These are phyloP conservation scores for Candida hungchunana DNA, from an alignment of 805 yeast genomes.

Conservation along the genomic window DNA sequence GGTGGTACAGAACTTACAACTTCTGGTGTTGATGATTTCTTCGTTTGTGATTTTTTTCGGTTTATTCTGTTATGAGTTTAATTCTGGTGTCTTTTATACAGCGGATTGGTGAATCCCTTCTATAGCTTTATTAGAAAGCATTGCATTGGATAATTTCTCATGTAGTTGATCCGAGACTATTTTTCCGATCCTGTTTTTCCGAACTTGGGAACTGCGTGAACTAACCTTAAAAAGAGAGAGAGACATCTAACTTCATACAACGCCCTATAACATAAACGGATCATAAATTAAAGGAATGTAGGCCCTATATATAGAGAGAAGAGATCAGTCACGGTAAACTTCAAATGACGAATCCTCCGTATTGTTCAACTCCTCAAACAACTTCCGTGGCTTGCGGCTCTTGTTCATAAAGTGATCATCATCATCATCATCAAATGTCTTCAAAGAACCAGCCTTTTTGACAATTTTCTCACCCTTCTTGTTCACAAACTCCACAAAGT, in stretches of 20 bases:
- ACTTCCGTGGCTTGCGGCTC: constrained; percentile 26
- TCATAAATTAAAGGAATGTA: no score
- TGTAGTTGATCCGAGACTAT: no score
- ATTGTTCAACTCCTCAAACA: constrained; percentile 20
- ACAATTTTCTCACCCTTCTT: constrained; percentile 31
- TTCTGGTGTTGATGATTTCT: constrained; percentile 57
- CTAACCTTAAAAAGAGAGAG: no score
- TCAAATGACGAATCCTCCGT: constrained; percentile 1
- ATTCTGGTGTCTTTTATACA: no score
- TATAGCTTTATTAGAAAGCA: no score
- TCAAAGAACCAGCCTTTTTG: constrained; percentile 13
- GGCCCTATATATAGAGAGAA: no score
- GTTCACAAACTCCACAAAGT: constrained; percentile 29
- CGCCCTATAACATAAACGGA: no score
- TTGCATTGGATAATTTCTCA: no score
- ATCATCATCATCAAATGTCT: constrained; percentile 5
- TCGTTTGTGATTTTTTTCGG: not conserved
- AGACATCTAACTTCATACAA: no score
- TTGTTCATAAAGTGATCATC: constrained; percentile 1
- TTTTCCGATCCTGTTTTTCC: no score
- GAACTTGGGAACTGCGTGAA: no score
- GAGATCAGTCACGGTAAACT: constrained; percentile 9
- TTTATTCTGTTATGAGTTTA: not conserved
- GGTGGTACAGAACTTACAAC: constrained; percentile 43
- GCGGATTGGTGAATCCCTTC: no score